phyloP scores from a whole-genome alignment of 495 filamentous ascomycete genomes.

The Daldinia decipiens region DNA sequence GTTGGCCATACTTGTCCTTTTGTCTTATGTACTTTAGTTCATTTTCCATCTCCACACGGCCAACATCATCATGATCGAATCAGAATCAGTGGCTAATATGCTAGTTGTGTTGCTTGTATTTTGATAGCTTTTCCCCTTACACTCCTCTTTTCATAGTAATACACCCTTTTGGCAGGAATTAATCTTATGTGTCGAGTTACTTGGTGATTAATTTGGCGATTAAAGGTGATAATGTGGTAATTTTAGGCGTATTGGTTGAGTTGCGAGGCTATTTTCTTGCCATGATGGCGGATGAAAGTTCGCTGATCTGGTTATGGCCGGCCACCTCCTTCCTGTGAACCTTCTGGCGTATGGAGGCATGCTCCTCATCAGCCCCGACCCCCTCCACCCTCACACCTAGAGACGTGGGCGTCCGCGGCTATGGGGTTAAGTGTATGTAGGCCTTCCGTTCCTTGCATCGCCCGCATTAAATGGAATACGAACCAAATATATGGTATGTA shows the following conservation, averaged over 20 bases:
- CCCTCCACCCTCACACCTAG: no score
- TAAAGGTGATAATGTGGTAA: neutral
- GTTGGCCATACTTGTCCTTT: constrained; percentile 4
- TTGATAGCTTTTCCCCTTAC: neutral
- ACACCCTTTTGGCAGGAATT: neutral
- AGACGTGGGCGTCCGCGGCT: no score
- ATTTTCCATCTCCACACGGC: neutral
- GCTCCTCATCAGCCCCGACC: no score
- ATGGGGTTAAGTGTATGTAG: no score
- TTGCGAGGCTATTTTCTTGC: neutral
- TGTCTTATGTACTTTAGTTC: constrained; percentile 4
- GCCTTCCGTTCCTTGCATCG: no score
- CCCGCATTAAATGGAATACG: no score
- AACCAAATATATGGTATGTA: no score
- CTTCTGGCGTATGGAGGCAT: no score
- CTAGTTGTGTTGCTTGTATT: constrained; percentile 2
- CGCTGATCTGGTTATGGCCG: no score
- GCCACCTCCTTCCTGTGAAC: no score
- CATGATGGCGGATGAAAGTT: no score
- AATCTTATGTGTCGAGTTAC: neutral
- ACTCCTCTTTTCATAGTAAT: neutral
- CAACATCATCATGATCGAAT: neutral
- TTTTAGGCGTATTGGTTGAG: neutral
- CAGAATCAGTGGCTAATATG: constrained; percentile 4
- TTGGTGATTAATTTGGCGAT: neutral